phyloP scores from a whole-genome alignment of 176 grass and related monocot species.

The Neostapfia colusana region DNA sequence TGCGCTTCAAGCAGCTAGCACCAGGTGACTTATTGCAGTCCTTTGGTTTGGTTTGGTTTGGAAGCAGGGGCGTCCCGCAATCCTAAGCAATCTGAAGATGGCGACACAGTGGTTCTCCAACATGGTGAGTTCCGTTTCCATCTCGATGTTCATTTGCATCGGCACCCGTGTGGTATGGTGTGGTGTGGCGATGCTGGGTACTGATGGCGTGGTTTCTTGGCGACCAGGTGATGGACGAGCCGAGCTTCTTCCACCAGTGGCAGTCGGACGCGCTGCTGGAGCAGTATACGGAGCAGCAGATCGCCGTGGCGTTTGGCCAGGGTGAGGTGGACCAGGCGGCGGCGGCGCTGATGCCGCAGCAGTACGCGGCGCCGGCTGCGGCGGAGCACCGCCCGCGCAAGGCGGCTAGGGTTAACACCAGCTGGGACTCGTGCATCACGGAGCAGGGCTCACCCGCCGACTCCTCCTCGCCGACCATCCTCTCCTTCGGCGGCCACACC shows the following conservation, averaged over 20 bases:
- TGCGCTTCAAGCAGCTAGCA: constrained; percentile 13
- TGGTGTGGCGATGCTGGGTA: neutral
- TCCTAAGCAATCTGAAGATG: constrained; percentile 47
- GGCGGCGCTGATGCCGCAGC: constrained; percentile 18
- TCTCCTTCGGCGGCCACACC: constrained; percentile 59
- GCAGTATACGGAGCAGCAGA: constrained; percentile 73
- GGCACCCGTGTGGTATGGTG: neutral
- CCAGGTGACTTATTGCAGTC: constrained; percentile 18
- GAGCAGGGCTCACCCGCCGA: constrained; percentile 70
- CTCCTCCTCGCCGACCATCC: constrained; percentile 76
- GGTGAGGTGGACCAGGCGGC: constrained; percentile 41
- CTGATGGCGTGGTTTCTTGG: constrained; percentile 21
- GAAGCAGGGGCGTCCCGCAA: neutral
- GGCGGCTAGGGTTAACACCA: constrained; percentile 51
- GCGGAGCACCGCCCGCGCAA: constrained; percentile 52
- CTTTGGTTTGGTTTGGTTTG: constrained; percentile 28
- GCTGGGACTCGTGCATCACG: constrained; percentile 93
- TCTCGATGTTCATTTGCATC: neutral
- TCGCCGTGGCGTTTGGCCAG: constrained; percentile 68
- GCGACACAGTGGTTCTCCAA: constrained; percentile 76
- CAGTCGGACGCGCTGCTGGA: constrained; percentile 63
- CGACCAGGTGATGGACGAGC: constrained; percentile 70
- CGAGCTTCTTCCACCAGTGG: constrained; percentile 91
- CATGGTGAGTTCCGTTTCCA: constrained; percentile 46
- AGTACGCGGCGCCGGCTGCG: neutral